Conservation (phyloP, 1,139 yeast genomes). For the Nakaseomyces sp. region DNA sequence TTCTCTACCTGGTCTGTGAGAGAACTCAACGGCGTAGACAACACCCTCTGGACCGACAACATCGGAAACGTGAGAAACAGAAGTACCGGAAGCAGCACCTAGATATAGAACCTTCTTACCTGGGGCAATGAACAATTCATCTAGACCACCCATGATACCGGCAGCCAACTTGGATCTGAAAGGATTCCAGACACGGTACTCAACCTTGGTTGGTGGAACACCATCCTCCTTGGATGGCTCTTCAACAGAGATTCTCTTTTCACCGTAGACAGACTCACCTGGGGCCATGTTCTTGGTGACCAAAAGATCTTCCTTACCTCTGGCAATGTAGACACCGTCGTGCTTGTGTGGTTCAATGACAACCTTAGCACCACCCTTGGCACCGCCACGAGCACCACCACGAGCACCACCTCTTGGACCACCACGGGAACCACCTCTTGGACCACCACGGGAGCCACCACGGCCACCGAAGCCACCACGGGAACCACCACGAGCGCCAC, state of each 20-base stretch:
- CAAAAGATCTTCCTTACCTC: constrained; percentile 97
- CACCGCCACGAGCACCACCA: constrained; percentile 76
- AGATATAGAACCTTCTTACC: constrained; percentile 95
- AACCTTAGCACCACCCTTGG: constrained; percentile 86
- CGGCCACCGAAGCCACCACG: constrained; percentile 43
- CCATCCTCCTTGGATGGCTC: constrained; percentile 83
- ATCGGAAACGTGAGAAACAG: constrained; percentile 97
- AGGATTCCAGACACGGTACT: constrained; percentile 99
- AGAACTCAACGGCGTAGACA: constrained; percentile 97
- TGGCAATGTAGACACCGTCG: constrained; percentile 95
- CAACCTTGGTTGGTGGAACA: constrained; percentile 86
- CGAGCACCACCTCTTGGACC: constrained; percentile 79
- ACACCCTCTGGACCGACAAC: constrained; percentile 98
- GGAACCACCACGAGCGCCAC: constrained; percentile 45
- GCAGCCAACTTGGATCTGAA: constrained; percentile 99
- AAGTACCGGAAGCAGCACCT: constrained; percentile 99
- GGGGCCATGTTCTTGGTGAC: constrained; percentile 96
- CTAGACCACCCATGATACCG: constrained; percentile 99
- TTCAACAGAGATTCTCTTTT: constrained; percentile 89
- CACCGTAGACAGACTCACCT: constrained; percentile 97
- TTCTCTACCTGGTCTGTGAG: constrained; percentile 99
- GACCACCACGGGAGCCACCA: constrained; percentile 58
- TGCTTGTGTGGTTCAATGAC: constrained; percentile 98
- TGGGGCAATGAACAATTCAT: constrained; percentile 93
- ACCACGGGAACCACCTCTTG: constrained; percentile 54